phyloP scores from a whole-genome alignment of 2,329 filamentous ascomycete species.

The Claviceps fusiformis region DNA sequence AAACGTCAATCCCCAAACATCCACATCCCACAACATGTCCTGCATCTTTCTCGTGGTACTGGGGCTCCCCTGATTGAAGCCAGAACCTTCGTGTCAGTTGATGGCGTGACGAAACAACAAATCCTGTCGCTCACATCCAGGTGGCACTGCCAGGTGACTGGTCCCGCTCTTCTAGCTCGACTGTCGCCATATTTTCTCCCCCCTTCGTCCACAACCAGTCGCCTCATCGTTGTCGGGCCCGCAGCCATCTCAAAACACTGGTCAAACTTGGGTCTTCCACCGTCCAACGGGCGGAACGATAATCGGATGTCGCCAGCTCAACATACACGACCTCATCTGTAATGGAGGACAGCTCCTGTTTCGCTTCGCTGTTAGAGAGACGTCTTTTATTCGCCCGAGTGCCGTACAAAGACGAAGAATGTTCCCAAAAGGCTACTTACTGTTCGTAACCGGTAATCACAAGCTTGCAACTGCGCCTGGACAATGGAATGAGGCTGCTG shows the following conservation, averaged over 20 bases:
- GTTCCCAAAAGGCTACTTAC: conserved; percentile 26
- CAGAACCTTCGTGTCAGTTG: not conserved
- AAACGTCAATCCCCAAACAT: not conserved
- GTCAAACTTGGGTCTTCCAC: conserved; percentile 46
- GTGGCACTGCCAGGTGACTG: too few relatives aligned
- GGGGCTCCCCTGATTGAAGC: not conserved
- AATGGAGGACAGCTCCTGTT: conserved; percentile 42
- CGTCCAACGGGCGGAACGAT: conserved; percentile 45
- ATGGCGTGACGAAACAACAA: not conserved
- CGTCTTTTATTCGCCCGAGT: not conserved
- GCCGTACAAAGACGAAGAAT: too few relatives aligned
- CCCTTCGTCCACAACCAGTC: not conserved
- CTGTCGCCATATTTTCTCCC: too few relatives aligned
- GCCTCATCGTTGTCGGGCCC: conserved; percentile 17
- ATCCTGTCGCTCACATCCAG: too few relatives aligned
- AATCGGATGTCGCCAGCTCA: conserved; percentile 39
- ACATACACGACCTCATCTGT: conserved; percentile 46
- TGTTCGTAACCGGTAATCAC: conserved; percentile 41
- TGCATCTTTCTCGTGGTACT: not conserved
- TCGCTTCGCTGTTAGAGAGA: not conserved
- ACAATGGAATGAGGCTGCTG: conserved; percentile 32
- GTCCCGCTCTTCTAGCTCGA: not conserved
- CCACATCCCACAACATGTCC: not conserved
- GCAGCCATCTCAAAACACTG: conserved; percentile 45
- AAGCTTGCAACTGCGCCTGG: conserved; percentile 35